Percentiles rank a stretch among this genome's conserved stretches.
Evolutionary conservation across 495 filamentous ascomycete species (phyloP).

Genomic region (Xylaria scruposa): DNA sequence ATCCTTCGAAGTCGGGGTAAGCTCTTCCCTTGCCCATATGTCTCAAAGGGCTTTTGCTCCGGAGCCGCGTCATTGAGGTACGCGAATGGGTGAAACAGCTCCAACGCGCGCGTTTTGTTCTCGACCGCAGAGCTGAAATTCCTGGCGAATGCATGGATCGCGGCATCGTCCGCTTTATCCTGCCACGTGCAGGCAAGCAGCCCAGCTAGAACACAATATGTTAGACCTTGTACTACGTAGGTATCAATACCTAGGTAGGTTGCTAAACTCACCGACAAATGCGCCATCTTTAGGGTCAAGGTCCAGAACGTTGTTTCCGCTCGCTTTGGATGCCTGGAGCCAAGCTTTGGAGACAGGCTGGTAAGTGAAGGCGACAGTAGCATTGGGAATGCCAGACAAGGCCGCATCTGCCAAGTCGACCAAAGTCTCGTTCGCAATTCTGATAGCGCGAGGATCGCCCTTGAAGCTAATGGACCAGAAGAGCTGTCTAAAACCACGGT

Average conservation of each 20-base stretch:
- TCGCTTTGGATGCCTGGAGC: constrained; percentile 6
- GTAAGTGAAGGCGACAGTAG: neutral
- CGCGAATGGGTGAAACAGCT: constrained; percentile 13
- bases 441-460: constrained; percentile 2
- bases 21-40: neutral
- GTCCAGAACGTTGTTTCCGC: neutral
- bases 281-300: neutral
- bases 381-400: neutral
- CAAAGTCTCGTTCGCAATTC: constrained; percentile 1
- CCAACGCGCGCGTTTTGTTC: neutral
- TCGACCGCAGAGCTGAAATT: neutral
- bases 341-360: constrained; percentile 6
- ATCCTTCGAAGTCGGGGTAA: neutral
- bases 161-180: neutral
- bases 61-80: constrained; percentile 16
- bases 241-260: no score
- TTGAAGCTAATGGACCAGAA: constrained; percentile 9
- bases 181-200: neutral
- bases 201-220: neutral
- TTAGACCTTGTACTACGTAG: neutral
- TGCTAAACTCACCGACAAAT: neutral
- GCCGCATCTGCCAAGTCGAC: neutral
- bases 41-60: neutral
- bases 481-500: neutral
- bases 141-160: neutral